Evolutionary conservation across 1,284 basidiomycete genomes (phyloP), one percentile per base, ranked within the genome.

Genomic region (Boletellus deceptivus): DNA sequence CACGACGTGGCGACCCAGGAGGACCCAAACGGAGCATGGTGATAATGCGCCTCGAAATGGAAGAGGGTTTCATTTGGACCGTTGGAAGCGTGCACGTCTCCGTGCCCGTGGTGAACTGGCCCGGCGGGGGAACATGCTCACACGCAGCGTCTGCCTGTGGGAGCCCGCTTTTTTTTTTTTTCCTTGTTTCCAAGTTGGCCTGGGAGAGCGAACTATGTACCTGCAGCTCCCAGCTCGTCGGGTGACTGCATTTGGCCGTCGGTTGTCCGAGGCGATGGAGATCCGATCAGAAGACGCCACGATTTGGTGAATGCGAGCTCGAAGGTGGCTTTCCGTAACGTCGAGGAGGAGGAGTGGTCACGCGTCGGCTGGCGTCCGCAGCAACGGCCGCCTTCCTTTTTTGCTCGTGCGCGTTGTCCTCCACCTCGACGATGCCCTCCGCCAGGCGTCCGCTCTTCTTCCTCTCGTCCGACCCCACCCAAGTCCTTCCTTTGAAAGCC

Each of bases 231-330:
- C n/a, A n/a, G n/a, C n/a, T n/a, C n/a, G n/a, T n/a, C n/a, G n/a
- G n/a, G n/a, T n/a, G n/a, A n/a, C n/a, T n/a, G n/a, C n/a, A n/a
- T n/a, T n/a, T n/a, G n/a, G n/a, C n/a, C n/a, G n/a, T n/a, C n/a
- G n/a, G n/a, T n/a, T n/a, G n/a, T n/a, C n/a, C n/a, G n/a, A n/a
- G n/a, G n/a, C n/a, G n/a, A n/a, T n/a, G n/a, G n/a, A n/a, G n/a
- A 50, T 62, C 59, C 47, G 60, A 67, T 65, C 52, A 67, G 62
- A 67, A 64, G 59, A 29, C 48, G 33, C 36, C 40, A 46, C 49
- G n/a, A 59, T 68, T 60, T 63, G 65, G 65, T 64, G 34, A 68
- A 63, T 65, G 46, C 42, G 49, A 48, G 39, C 34, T 68, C 65
- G 62, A 66, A n/a, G n/a, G n/a, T n/a, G n/a, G n/a, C n/a, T n/a